Percentiles rank a stretch among this genome's conserved stretches.
phyloP scores from a whole-genome alignment of 2,329 filamentous ascomycete genomes.

The Calonectria pteridis region DNA sequence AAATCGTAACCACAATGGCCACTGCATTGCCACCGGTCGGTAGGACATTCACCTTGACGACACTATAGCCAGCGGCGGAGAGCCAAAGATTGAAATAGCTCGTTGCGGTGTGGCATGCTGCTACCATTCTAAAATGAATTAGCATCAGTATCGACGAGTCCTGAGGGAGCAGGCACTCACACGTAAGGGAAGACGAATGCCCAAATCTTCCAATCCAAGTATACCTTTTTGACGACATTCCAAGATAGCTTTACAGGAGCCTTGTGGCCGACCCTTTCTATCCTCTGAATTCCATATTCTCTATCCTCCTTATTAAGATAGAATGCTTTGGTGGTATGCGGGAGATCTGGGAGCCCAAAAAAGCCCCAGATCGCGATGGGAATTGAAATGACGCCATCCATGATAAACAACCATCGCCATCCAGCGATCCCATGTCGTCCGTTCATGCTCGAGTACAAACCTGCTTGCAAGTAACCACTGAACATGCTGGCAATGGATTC shows the following conservation, averaged over 20 bases:
- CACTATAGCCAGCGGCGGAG: slow-evolving; percentile 49
- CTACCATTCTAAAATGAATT: slow-evolving; percentile 20
- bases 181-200: slow-evolving; percentile 8
- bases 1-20: slow-evolving; percentile 26
- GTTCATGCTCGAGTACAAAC: slow-evolving; percentile 50
- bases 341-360: slow-evolving; percentile 31
- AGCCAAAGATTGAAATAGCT: slow-evolving; percentile 55
- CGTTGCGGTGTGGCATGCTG: slow-evolving; percentile 5
- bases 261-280: neutral
- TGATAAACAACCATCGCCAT: slow-evolving; percentile 54
- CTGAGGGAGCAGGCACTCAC: neutral
- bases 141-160: too few species aligned
- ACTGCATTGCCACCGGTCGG: slow-evolving; percentile 48
- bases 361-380: slow-evolving; percentile 35
- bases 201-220: slow-evolving; percentile 3
- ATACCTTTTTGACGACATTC: neutral
- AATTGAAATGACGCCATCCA: slow-evolving; percentile 45
- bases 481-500: slow-evolving; percentile 45
- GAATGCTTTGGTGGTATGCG: slow-evolving; percentile 23
- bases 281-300: slow-evolving; percentile 1
- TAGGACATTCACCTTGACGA: slow-evolving; percentile 57
- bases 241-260: slow-evolving; percentile 20
- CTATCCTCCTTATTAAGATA: slow-evolving; percentile 20
- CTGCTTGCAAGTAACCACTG: slow-evolving; percentile 52
- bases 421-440: slow-evolving; percentile 35